Evolutionary conservation across 352 stramenopile species (phyloP).

Genomic region (Globisporangium echinulatum): DNA sequence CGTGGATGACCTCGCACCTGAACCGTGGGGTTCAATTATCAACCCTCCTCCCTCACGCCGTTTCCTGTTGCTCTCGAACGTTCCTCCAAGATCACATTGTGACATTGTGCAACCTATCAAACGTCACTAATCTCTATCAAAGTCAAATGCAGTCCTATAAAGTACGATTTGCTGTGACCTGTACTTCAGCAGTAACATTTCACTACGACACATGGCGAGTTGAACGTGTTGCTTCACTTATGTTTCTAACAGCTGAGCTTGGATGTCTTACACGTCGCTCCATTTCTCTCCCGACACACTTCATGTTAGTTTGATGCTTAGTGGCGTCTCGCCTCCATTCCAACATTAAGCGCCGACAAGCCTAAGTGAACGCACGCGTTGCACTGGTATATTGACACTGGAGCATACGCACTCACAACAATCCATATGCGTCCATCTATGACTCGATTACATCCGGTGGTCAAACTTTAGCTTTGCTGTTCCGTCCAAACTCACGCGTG

Average conservation of each 20-base stretch:
- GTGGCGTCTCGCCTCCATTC: not conserved
- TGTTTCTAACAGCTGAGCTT: no score
- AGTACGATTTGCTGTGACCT: no score
- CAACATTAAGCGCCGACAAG: no score
- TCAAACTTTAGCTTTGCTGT: slow-evolving; percentile 20
- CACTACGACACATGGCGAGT: no score
- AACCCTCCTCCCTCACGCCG: not conserved
- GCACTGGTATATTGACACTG: not conserved
- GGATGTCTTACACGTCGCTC: no score
- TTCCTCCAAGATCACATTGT: slow-evolving; percentile 4
- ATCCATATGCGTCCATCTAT: not conserved
- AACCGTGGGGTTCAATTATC: slow-evolving; percentile 1
- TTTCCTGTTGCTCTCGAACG: slow-evolving; percentile 1
- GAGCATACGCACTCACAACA: not conserved
- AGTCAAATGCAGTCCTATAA: no score
- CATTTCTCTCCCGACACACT: no score
- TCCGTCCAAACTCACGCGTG: slow-evolving; percentile 16
- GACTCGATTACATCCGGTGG: slow-evolving; percentile 3
- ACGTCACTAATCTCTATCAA: no score
- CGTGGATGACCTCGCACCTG: slow-evolving; percentile 1
- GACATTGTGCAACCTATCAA: not conserved
- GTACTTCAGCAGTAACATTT: not conserved
- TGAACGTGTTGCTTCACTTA: no score
- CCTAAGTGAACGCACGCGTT: not conserved
- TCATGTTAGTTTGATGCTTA: not conserved